Conservation (phyloP, 192 early-diverging fungal genomes). For the Diversispora eburnea region DNA sequence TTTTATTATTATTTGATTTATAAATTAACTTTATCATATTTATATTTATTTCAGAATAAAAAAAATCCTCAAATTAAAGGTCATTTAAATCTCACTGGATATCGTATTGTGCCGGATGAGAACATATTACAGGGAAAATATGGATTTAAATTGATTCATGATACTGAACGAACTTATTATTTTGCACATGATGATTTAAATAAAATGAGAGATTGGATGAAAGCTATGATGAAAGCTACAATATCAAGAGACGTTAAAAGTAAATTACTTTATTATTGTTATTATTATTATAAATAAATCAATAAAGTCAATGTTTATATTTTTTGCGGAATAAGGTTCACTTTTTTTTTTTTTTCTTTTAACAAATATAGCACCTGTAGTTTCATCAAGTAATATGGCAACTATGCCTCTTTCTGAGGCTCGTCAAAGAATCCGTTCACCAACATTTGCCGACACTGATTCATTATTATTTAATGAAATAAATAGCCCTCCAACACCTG, state of each 20-base stretch:
- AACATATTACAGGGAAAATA: slow-evolving; percentile 58
- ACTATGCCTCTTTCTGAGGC: slow-evolving; percentile 56
- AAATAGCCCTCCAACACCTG: too few relatives aligned
- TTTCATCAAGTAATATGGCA: slow-evolving; percentile 56
- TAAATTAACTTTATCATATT: background rate
- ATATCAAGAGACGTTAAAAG: slow-evolving; percentile 50
- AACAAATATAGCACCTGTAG: slow-evolving; percentile 43
- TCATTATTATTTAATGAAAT: too few relatives aligned
- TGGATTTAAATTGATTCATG: slow-evolving; percentile 60
- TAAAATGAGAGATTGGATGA: slow-evolving; percentile 54
- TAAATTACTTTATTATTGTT: slow-evolving; percentile 13
- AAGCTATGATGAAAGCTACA: slow-evolving; percentile 61
- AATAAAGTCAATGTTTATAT: background rate
- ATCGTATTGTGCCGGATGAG: slow-evolving; percentile 58
- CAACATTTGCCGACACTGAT: too few relatives aligned
- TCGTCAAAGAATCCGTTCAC: slow-evolving; percentile 25
- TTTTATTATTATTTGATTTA: background rate
- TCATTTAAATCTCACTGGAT: slow-evolving; percentile 56
- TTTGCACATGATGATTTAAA: slow-evolving; percentile 56
- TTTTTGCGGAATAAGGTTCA: background rate
- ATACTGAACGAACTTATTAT: slow-evolving; percentile 52
- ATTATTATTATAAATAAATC: background rate
- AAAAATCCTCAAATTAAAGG: slow-evolving; percentile 40
- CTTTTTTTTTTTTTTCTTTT: background rate
- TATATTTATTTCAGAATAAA: background rate